Percentiles rank a stretch among this genome's conserved stretches.
These are phyloP conservation scores for Umbilicaria muhlenbergii DNA, from an alignment of 495 filamentous ascomycete genomes.

Conservation along the genomic window DNA sequence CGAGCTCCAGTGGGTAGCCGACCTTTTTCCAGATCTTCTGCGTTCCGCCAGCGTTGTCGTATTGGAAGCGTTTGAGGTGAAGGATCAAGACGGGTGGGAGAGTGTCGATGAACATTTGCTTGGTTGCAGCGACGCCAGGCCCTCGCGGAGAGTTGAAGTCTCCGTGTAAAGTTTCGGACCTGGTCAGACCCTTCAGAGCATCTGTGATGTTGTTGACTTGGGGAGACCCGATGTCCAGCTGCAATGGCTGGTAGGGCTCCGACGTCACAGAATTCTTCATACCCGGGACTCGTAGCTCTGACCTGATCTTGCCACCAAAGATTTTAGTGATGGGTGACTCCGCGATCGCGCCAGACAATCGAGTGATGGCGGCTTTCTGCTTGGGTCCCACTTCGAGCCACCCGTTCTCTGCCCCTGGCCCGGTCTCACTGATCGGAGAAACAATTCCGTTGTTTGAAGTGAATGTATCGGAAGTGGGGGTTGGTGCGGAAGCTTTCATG, in stretches of 20 bases:
- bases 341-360: conserved; percentile 62
- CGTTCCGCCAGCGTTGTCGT: conserved; percentile 75
- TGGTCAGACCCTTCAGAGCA: conserved; percentile 71
- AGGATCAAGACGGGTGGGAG: conserved; percentile 85
- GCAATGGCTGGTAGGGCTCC: conserved; percentile 86
- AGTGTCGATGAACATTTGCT: conserved; percentile 90
- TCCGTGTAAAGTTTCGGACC: conserved; percentile 67
- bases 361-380: conserved; percentile 73
- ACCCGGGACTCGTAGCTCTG: conserved; percentile 75
- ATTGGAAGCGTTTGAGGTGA: conserved; percentile 94
- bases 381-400: conserved; percentile 94
- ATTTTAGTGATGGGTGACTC: conserved; percentile 85
- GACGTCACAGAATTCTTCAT: conserved; percentile 80
- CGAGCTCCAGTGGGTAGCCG: conserved; percentile 85
- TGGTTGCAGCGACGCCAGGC: conserved; percentile 60
- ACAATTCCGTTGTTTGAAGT: conserved; percentile 25
- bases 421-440: conserved; percentile 18
- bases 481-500: conserved; percentile 37
- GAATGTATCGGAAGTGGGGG: conserved; percentile 23
- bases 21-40: conserved; percentile 99
- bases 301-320: conserved; percentile 83
- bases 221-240: conserved; percentile 79
- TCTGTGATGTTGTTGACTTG: conserved; percentile 83
- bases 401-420: conserved; percentile 28
- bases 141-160: conserved; percentile 76